Evolutionary conservation across 2,329 filamentous ascomycete genomes (phyloP).

Genomic region (Colletotrichum horii): DNA sequence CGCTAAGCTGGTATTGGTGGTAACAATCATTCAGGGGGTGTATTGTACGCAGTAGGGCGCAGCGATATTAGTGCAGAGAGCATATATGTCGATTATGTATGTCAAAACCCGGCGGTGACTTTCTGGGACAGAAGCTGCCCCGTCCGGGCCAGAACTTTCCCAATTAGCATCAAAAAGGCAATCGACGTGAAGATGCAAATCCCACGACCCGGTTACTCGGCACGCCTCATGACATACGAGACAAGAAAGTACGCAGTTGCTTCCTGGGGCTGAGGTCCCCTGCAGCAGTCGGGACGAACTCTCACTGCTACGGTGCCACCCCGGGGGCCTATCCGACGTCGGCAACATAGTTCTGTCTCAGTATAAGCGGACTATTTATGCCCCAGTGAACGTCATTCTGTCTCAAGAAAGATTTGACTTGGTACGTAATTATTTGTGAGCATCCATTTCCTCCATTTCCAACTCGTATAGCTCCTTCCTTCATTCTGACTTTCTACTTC

Average conservation of each 20-base stretch:
- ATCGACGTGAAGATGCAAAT: not conserved
- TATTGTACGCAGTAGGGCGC: no score
- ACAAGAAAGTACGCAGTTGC: not conserved
- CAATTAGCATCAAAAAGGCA: not conserved
- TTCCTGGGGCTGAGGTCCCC: not conserved
- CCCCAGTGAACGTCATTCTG: not conserved
- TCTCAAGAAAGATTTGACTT: not conserved
- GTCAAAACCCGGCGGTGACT: not conserved
- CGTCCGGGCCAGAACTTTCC: not conserved
- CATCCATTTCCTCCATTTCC: not conserved
- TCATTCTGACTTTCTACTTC: not conserved
- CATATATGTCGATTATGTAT: not conserved
- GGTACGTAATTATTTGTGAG: not conserved
- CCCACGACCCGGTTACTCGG: not conserved
- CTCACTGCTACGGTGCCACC: not conserved
- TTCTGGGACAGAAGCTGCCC: not conserved
- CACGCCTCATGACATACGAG: not conserved
- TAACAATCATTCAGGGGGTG: no score
- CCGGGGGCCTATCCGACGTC: not conserved
- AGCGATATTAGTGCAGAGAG: not conserved
- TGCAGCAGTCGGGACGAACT: not conserved
- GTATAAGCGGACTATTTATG: not conserved
- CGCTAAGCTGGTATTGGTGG: no score
- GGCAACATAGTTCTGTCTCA: not conserved
- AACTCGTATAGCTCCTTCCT: not conserved